phyloP scores from a whole-genome alignment of 305 asterid species.

The Andrographis paniculata region DNA sequence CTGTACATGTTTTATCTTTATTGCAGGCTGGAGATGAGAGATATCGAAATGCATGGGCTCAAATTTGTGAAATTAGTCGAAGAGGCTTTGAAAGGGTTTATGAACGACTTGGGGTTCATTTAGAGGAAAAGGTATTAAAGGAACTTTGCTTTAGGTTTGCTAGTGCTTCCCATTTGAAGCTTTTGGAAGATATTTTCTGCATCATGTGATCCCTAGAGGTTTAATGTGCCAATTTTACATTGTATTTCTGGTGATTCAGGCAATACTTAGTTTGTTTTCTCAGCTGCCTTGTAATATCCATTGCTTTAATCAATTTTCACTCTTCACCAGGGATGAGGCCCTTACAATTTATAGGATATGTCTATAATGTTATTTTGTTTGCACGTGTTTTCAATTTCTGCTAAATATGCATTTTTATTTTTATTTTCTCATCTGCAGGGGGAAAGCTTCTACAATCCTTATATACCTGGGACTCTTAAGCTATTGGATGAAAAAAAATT shows the following conservation, averaged over 20 bases:
- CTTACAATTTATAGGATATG: too few relatives aligned
- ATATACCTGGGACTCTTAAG: slow-evolving; percentile 54
- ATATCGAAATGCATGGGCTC: slow-evolving; percentile 75
- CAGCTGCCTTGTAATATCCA: too few relatives aligned
- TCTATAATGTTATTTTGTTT: too few relatives aligned
- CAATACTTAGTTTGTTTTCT: too few relatives aligned
- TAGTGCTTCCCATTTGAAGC: slow-evolving; percentile 8
- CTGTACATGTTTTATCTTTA: slow-evolving; percentile 6
- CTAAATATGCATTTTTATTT: background rate
- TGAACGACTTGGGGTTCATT: slow-evolving; percentile 59
- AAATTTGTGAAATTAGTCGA: slow-evolving; percentile 85
- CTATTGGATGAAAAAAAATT: slow-evolving; percentile 49
- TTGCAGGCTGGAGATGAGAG: slow-evolving; percentile 71
- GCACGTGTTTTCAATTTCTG: slow-evolving; percentile 5
- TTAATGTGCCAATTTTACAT: too few relatives aligned
- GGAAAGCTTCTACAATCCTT: slow-evolving; percentile 91
- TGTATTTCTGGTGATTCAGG: too few relatives aligned
- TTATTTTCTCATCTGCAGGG: slow-evolving; percentile 53
- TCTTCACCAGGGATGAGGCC: too few relatives aligned
- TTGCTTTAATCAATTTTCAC: too few relatives aligned
- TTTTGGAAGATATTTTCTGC: too few relatives aligned
- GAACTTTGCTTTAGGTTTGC: slow-evolving; percentile 11
- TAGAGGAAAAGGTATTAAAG: slow-evolving; percentile 70
- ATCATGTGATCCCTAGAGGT: too few relatives aligned
- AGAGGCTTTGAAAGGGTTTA: slow-evolving; percentile 63